phyloP scores from a whole-genome alignment of 1,284 basidiomycete genomes.

The Psilocybe mexicana region DNA sequence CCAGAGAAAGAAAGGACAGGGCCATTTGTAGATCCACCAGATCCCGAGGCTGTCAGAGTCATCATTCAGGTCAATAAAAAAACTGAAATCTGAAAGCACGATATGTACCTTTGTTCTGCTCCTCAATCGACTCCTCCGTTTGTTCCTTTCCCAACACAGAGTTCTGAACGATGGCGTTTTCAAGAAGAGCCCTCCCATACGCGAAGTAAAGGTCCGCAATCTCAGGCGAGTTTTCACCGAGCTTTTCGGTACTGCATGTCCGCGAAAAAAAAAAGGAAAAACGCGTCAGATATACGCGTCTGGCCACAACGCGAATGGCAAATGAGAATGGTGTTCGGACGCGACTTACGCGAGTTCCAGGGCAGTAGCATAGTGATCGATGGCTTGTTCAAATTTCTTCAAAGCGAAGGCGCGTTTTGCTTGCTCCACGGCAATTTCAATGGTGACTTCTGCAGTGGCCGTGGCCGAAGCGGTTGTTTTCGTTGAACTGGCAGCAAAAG shows the following conservation, averaged over 20 bases:
- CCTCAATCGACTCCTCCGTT: conserved; percentile 53
- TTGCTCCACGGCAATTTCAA: conserved; percentile 66
- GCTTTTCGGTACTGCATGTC: conserved; percentile 59
- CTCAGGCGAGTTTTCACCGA: conserved; percentile 75
- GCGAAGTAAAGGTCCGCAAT: conserved; percentile 82
- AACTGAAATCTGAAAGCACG: conserved; percentile 6
- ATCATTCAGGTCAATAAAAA: not conserved
- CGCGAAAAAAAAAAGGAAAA: conserved; percentile 2
- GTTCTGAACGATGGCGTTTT: conserved; percentile 82
- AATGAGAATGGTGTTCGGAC: conserved; percentile 20
- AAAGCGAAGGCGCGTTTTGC: conserved; percentile 87
- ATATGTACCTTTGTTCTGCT: conserved; percentile 42
- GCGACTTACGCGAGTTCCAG: conserved; percentile 75
- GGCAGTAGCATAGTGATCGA: conserved; percentile 82
- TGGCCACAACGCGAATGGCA: conserved; percentile 25
- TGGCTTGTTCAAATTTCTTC: conserved; percentile 83
- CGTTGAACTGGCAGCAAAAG: conserved; percentile 8
- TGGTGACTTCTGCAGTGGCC: conserved; percentile 28
- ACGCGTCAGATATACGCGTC: conserved; percentile 12
- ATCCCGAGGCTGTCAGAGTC: conserved; percentile 20
- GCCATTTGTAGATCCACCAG: conserved; percentile 34
- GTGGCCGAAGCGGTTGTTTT: conserved; percentile 7
- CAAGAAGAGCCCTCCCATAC: conserved; percentile 85
- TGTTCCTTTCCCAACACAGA: conserved; percentile 86
- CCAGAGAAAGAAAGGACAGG: conserved; percentile 76